Base-by-base conservation (phyloP, 169 alveolate species). In the Cryptosporidium muris region DNA sequence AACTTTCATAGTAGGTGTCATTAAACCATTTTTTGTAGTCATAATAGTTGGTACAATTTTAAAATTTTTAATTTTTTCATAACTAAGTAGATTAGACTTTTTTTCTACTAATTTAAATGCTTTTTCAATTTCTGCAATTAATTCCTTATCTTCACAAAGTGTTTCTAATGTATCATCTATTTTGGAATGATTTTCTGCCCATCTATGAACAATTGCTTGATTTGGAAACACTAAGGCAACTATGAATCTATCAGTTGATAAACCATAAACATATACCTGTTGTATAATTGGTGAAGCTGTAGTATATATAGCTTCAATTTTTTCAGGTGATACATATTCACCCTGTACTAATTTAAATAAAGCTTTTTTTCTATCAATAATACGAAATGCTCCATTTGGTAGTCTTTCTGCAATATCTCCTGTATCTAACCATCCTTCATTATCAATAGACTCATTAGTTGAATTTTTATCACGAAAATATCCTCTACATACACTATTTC, bases 311-410 rank as follows among this genome's bases (percentile, higher is more conserved):
- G 89, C 91, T 89, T 95, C 98, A 56, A 94, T 91, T 68, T 92
- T 93, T 56, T 94, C 97, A 8, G 98, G 98, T 36, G 96, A 93
- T 38, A 95, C 91, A 81, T 95, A 95, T 66, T 95, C 98, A 4
- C 97, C 97, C 89, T 94, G 94, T 12, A 92, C 54, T 9, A 94
- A 82, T 67, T 95, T 95, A 81, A 93, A 95, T 40, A 95, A 92
- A 66, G 94, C 92, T 80, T 95, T 95, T 49, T 90, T 92, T 81
- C 98, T 88, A 81, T 96, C 98, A 52, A 95, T 94, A 54, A 96
- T 92, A 54, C 91, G 94, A n/a, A 95, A 54, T 1, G 96, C 89
- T 9, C 97, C 97, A 62, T 88, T 90, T 1, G 89, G 92, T 37
- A 60, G 80, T 53, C 92, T 60, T 40, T 65, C 43, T 52, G 96